Base-by-base conservation (phyloP, 2,329 filamentous ascomycete species). In the Apiospora malaysiana region DNA sequence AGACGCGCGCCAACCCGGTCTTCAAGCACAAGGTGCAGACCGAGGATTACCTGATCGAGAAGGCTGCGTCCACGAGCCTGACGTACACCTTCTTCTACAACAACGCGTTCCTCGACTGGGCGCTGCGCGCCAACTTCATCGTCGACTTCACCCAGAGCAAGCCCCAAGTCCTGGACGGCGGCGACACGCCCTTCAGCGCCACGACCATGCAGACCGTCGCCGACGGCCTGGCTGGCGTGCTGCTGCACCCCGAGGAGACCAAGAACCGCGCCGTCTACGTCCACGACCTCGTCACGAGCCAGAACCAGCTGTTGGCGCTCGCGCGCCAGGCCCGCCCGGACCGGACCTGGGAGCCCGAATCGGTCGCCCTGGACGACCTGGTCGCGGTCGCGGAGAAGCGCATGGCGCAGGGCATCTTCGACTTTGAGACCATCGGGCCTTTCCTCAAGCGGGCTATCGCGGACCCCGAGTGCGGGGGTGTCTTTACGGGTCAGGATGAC, bases 191-290 rank as follows among this genome's bases (percentile, higher is more conserved):
- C 16, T 85, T 85, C 74, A 84, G 82, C 2, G 71, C 82, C 0
- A 86, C 82, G 8, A 87, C 85, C 10, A 78, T 87, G 1, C 73
- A 78, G 5, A 80, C 82, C 21, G 80, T 89, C 42, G 86, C 81
- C 2, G 76, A 82, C 8, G 82, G 86, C 0, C 80, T 87, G 0
- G 80, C 84, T 16, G 80, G 83, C n/a, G 78, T 85, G 1, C 79
- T 90, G 1, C 80, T 77, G 73, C 81, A 76, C 14, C 80, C 83
- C 0, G 77, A 81, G 0, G 78, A 82, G 56, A 88, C 86, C 0
- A 83, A 79, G 69, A 90, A 90, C 74, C 80, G 84, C 67, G 84
- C 86, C 74, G 77, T 90, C 42, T 87, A 85, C 71, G 75, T 90
- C 16, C 83, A 85, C n/a, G 86, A 84, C 2, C 85, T 88, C 70